Evolutionary conservation across 2,329 filamentous ascomycete genomes (phyloP), one percentile per base, ranked within the genome.

Genomic region (Coniochaeta ligniaria): DNA sequence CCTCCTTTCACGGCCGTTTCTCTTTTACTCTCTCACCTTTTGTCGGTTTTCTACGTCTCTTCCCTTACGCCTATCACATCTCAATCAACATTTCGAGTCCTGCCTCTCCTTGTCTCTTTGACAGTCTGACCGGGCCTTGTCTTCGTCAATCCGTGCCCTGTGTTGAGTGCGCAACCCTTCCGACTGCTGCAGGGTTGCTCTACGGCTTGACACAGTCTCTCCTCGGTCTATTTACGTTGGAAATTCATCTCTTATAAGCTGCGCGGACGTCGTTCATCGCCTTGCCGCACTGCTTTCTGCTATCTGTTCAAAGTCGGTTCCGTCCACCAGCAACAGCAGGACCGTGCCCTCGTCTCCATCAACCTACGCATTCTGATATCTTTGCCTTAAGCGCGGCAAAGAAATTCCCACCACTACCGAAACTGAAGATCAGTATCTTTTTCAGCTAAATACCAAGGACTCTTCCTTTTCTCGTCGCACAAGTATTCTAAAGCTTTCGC

Each of bases 1-100:
- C 72, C 69, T 70, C 74, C 69, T 68, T 74, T 72, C 63, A 73
- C 72, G 73, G 72, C 72, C 71, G 71, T 75, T 74, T 76, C 73
- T 73, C 73, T 75, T 74, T 71, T 68, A 5, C 69, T 72, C 68
- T 64, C 73, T 69, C 66, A 73, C 64, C 67, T 71, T 72, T 68
- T 68, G 64, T 70, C 67, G 67, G 22, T 31, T 52, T 17, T 52
- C 17, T 6, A 52, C 47, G 47, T 73, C 31, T 70, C 68, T 68
- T 65, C 61, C 62, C 60, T 63, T 60, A 61, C 61, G 45, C 59
- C 55, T 63, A 52, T 64, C 60, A 59, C 60, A 59, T 62, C 57
- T 38, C 59, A 55, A 50, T 28, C 57, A 43, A 33, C 60, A 59
- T 60, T 52, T 59, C 61, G 60, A 54, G 45, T 60, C 57, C 45